Evolutionary conservation across 495 filamentous ascomycete genomes (phyloP).

Genomic region (Aspergillus saccharolyticus): DNA sequence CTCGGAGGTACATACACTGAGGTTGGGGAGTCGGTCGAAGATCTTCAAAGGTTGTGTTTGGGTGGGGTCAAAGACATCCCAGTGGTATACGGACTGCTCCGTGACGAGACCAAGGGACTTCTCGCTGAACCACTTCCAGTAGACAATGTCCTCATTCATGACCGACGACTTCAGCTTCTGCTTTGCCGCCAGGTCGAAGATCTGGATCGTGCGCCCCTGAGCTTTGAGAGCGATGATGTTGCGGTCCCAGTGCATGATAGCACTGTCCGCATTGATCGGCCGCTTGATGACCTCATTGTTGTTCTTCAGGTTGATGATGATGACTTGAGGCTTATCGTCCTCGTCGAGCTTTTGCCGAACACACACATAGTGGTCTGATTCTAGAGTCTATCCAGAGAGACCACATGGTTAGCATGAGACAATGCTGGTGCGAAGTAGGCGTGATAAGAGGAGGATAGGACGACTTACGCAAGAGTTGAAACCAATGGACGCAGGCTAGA

Average conservation of each 20-base stretch:
- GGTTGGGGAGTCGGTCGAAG: constrained; percentile 87
- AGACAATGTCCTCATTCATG: constrained; percentile 95
- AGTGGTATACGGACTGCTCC: constrained; percentile 87
- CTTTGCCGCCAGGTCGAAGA: constrained; percentile 89
- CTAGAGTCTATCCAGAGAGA: constrained; percentile 66
- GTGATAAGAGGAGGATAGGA: not conserved
- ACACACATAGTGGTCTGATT: constrained; percentile 94
- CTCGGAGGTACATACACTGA: constrained; percentile 56
- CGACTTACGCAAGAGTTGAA: constrained; percentile 92
- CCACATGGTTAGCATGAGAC: constrained; percentile 4
- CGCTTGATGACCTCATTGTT: constrained; percentile 86
- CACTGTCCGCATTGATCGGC: constrained; percentile 98
- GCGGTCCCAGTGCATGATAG: constrained; percentile 97
- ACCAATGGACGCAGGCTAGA: constrained; percentile 74
- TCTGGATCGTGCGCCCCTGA: constrained; percentile 86
- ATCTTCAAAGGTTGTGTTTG: constrained; percentile 78
- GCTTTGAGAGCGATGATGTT: constrained; percentile 96
- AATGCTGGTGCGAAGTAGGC: constrained; percentile 3
- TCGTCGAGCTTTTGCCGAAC: constrained; percentile 86
- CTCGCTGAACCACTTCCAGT: constrained; percentile 99
- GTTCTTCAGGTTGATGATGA: constrained; percentile 95
- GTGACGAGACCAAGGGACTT: constrained; percentile 83
- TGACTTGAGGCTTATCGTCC: constrained; percentile 78
- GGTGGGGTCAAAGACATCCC: constrained; percentile 83
- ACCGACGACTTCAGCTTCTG: constrained; percentile 89